A percentile compares a stretch with the other conserved stretches of the same genome.
These are phyloP conservation scores for Podospora appendiculata DNA, from an alignment of 495 filamentous ascomycete genomes.

Conservation along the genomic window DNA sequence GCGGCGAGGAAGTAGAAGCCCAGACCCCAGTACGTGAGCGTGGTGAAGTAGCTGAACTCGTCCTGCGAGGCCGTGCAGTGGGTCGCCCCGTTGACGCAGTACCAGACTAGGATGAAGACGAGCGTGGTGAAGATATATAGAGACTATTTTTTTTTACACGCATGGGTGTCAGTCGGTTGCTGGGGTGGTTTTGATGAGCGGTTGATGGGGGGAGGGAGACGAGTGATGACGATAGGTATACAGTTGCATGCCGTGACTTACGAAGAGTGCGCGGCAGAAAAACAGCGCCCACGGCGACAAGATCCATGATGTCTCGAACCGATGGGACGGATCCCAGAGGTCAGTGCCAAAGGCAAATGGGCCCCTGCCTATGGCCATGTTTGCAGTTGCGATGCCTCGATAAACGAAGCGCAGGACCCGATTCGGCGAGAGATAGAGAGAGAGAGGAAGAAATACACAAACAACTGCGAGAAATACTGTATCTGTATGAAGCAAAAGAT, in stretches of 20 bases:
- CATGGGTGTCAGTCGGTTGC: not conserved
- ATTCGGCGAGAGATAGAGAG: too few species aligned
- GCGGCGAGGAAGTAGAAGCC: constrained; percentile 67
- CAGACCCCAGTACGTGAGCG: constrained; percentile 70
- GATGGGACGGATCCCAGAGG: constrained; percentile 50
- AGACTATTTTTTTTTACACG: constrained; percentile 22
- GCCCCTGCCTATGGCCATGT: not conserved
- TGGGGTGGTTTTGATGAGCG: not conserved
- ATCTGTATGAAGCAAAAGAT: too few species aligned
- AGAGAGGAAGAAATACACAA: too few species aligned
- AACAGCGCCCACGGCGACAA: constrained; percentile 57
- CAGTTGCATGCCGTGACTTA: constrained; percentile 16
- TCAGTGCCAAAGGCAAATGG: constrained; percentile 33
- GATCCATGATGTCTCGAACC: constrained; percentile 71
- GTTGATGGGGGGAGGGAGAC: not conserved
- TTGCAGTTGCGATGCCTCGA: too few species aligned
- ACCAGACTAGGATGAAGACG: constrained; percentile 59
- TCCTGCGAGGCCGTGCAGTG: constrained; percentile 25
- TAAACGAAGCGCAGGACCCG: too few species aligned
- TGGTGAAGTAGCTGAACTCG: constrained; percentile 74
- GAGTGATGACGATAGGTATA: too few species aligned
- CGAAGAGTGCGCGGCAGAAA: constrained; percentile 48
- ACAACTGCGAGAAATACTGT: too few species aligned
- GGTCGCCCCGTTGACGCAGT: constrained; percentile 20
- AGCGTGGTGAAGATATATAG: constrained; percentile 67